Evolutionary conservation across 306 rosid genomes (phyloP).

Genomic region (Alnus rubra): DNA sequence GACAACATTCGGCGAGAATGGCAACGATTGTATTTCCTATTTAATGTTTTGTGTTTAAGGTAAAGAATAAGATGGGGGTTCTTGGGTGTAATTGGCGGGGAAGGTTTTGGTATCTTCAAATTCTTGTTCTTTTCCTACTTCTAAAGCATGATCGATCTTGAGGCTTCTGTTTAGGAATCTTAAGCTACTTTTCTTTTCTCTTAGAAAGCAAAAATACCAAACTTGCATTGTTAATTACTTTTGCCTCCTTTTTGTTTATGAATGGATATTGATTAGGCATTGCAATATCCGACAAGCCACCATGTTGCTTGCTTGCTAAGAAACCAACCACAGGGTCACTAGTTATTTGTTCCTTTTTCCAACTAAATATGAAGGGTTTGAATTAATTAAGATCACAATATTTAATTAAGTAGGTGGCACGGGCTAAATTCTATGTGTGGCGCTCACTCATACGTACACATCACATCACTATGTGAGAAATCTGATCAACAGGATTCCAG

Average conservation of each 20-base stretch:
- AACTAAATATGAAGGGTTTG: no score
- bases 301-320: no score
- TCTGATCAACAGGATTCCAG: no score
- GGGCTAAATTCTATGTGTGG: no score
- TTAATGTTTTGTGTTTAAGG: slow-evolving; percentile 25
- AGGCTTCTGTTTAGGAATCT: slow-evolving; percentile 27
- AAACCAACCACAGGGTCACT: no score
- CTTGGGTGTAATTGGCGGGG: slow-evolving; percentile 45
- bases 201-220: slow-evolving; percentile 56
- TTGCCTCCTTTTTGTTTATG: slow-evolving; percentile 1
- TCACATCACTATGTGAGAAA: no score
- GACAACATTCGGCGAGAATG: slow-evolving; percentile 36
- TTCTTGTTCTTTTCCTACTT: slow-evolving; percentile 48
- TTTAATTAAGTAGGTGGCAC: no score
- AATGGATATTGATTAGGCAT: not conserved
- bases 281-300: no score
- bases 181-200: not conserved
- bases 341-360: no score
- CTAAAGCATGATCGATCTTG: slow-evolving; percentile 32
- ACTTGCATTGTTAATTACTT: slow-evolving; percentile 41
- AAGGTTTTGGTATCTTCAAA: slow-evolving; percentile 85
- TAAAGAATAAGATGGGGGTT: slow-evolving; percentile 35
- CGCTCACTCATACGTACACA: no score
- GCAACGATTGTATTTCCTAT: slow-evolving; percentile 23
- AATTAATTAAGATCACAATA: no score